phyloP scores from a whole-genome alignment of 2,329 filamentous ascomycete genomes.

The Calcarisporium arbuscula region DNA sequence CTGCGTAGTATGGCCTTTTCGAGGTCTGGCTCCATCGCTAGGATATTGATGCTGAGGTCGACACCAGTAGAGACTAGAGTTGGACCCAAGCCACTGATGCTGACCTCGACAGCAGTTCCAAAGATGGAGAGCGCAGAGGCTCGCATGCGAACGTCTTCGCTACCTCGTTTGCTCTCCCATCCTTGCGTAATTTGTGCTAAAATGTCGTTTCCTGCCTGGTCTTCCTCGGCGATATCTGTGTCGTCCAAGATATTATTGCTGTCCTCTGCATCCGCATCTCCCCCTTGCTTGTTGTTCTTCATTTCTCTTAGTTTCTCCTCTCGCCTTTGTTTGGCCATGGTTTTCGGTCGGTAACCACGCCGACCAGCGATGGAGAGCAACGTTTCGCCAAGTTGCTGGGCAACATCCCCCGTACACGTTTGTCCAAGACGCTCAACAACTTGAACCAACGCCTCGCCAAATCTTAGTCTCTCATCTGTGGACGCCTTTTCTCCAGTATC shows the following conservation, averaged over 20 bases:
- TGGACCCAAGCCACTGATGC: conserved; percentile 49
- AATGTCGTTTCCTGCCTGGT: conserved; percentile 41
- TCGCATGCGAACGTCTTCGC: conserved; percentile 64
- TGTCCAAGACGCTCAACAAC: conserved; percentile 55
- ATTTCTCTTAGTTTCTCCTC: conserved; percentile 41
- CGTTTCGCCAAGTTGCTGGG: conserved; percentile 46
- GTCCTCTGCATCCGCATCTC: conserved; percentile 33
- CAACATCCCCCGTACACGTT: conserved; percentile 48
- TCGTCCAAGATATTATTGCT: conserved; percentile 32
- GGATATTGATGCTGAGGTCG: conserved; percentile 56
- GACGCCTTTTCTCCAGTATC: conserved; percentile 52
- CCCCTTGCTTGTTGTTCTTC: conserved; percentile 41
- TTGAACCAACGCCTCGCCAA: conserved; percentile 62
- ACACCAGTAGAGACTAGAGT: conserved; percentile 48
- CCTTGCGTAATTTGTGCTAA: conserved; percentile 56
- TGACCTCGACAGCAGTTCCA: conserved; percentile 52
- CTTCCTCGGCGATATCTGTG: conserved; percentile 41
- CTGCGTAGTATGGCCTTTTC: conserved; percentile 61
- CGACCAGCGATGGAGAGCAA: conserved; percentile 60
- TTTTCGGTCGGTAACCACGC: conserved; percentile 54
- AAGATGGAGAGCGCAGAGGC: conserved; percentile 64
- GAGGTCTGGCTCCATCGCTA: conserved; percentile 54
- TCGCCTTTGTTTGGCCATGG: conserved; percentile 47
- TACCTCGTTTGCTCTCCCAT: conserved; percentile 60
- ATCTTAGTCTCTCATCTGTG: conserved; percentile 59